Base-by-base conservation (phyloP, 352 stramenopile species). In the Phytopythium boreale region DNA sequence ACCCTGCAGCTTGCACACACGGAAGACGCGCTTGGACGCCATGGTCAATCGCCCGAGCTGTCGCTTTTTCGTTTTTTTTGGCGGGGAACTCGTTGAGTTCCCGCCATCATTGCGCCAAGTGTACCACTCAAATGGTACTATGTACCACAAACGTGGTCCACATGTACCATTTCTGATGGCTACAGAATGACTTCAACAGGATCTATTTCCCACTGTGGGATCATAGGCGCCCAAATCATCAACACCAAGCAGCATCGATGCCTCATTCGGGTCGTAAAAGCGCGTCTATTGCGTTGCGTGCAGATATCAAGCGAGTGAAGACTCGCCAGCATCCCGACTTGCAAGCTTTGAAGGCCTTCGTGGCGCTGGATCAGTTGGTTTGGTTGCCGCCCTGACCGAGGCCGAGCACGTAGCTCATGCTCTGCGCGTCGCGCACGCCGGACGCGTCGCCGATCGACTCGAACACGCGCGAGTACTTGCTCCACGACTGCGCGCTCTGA, bases 321-420 rank as follows among this genome's bases (percentile, higher is more conserved):
- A 24, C 43, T 26, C 43, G 17, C 20, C 43, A 12, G 17, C 5
- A 50, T 20, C 6, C 3, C 26, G 9, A 10, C 4, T 31, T 43
- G 36, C 19, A 52, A 19, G 12, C 10, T 51, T n/a, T 9, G n/a
- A 34, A 34, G 29, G 29, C 29, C 29, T 34, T 34, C 29, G 29
- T 34, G 26, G 34, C 46, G 19, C 29, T 41, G 19, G 43, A 65
- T 88, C 36, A 90, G 65, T 90, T 85, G 49, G 84, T 91, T 62
- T 87, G 65, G 66, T 92, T 88, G 64, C 85, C 85, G 44, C 84
- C 82, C 68, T 91, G 85, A 10, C 85, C 85, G 39, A 93, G 71
- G 4, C 87, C 87, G 50, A 96, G 76, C 50, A 94, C 87, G 72
- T 94, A 96, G 72, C 87, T 94, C 85, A 96, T 96, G 65, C 77